Percentiles rank a stretch among this genome's conserved stretches.
Evolutionary conservation across 1,284 basidiomycete genomes (phyloP).

Genomic region (Cryptococcus sp.): DNA sequence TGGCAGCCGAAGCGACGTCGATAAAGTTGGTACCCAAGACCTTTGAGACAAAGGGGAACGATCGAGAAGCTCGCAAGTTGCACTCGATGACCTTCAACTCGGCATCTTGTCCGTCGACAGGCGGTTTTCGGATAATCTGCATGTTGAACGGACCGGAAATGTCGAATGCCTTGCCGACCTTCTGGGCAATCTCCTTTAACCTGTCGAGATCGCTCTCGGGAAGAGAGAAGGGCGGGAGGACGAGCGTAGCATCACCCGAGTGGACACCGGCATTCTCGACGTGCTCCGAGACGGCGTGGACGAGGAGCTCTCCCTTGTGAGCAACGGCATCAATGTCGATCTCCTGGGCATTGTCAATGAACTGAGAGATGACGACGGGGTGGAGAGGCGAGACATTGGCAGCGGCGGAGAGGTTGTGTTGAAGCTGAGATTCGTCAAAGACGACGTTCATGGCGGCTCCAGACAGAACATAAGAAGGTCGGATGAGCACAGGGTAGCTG

Average conservation of each 20-base stretch:
- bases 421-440: constrained; percentile 79
- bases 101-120: constrained; percentile 54
- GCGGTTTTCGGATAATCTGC: constrained; percentile 91
- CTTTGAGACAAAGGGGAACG: constrained; percentile 99
- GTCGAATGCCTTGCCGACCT: constrained; percentile 89
- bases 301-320: constrained; percentile 85
- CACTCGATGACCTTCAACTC: constrained; percentile 97
- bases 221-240: constrained; percentile 92
- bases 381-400: constrained; percentile 93
- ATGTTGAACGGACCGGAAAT: constrained; percentile 99
- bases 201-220: constrained; percentile 67
- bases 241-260: constrained; percentile 96
- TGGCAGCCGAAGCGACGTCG: constrained; percentile 87
- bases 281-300: constrained; percentile 96
- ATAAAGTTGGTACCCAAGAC: constrained; percentile 97
- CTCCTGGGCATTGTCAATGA: constrained; percentile 96
- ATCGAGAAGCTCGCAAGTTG: constrained; percentile 93
- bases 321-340: constrained; percentile 98
- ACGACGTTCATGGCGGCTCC: constrained; percentile 99
- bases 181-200: constrained; percentile 87
- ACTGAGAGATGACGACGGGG: constrained; percentile 97
- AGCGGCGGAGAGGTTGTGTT: constrained; percentile 89
- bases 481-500: constrained; percentile 90
- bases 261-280: constrained; percentile 99
- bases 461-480: constrained; percentile 95